phyloP scores from a whole-genome alignment of 140 eudicot genomes.

The Flaveria floridana region DNA sequence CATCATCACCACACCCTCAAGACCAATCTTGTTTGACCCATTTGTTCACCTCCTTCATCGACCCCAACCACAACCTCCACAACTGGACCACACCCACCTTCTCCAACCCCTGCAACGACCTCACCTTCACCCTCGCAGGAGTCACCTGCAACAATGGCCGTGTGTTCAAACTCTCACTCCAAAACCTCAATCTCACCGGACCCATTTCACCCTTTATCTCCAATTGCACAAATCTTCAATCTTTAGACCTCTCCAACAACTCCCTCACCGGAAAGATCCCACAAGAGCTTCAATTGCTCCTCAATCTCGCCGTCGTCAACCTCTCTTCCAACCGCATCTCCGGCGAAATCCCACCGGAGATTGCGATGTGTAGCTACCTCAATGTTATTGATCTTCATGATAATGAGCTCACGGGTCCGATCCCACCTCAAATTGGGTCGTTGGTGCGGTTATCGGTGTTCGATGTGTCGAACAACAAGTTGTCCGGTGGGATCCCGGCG shows the following conservation, averaged over 20 bases:
- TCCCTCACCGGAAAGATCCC: slow-evolving; percentile 63
- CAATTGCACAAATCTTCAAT: slow-evolving; percentile 74
- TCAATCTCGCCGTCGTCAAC: slow-evolving; percentile 74
- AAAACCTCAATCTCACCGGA: slow-evolving; percentile 56
- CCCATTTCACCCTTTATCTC: slow-evolving; percentile 58
- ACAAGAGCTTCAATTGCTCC: slow-evolving; percentile 47
- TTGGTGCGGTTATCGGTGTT: slow-evolving; percentile 55
- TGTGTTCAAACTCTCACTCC: slow-evolving; percentile 65
- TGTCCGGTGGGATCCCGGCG: slow-evolving; percentile 63
- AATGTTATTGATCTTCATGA: slow-evolving; percentile 75
- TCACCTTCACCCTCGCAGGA: slow-evolving; percentile 58
- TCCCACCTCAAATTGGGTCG: slow-evolving; percentile 64
- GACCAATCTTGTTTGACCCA: slow-evolving; percentile 67
- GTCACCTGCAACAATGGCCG: slow-evolving; percentile 92
- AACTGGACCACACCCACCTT: slow-evolving; percentile 68
- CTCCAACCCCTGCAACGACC: slow-evolving; percentile 66
- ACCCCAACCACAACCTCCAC: slow-evolving; percentile 51
- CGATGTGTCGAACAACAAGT: slow-evolving; percentile 52
- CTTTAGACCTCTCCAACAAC: slow-evolving; percentile 78
- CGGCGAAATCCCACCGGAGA: slow-evolving; percentile 51
- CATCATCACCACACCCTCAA: slow-evolving; percentile 52
- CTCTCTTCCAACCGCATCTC: slow-evolving; percentile 66
- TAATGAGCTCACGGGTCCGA: slow-evolving; percentile 49
- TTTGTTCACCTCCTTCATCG: slow-evolving; percentile 47
- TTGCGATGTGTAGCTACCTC: slow-evolving; percentile 63